phyloP scores from a whole-genome alignment of 768 basidiomycete species.

The Tulasnella calospora region DNA sequence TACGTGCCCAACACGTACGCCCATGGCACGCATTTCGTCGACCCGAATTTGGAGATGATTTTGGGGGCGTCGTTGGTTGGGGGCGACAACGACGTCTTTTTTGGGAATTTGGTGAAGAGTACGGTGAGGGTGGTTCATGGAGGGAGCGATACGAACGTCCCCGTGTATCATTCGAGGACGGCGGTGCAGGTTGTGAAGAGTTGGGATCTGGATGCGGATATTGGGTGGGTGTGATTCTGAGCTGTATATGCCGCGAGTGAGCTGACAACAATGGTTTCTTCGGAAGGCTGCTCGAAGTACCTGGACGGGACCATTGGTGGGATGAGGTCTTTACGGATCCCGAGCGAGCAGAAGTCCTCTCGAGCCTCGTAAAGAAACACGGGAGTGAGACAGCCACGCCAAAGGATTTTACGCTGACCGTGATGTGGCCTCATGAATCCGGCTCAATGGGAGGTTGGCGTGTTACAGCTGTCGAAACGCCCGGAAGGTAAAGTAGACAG shows the following conservation, averaged over 20 bases:
- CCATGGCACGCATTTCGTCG: slow-evolving; percentile 70
- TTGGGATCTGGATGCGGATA: slow-evolving; percentile 51
- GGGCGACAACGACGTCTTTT: slow-evolving; percentile 83
- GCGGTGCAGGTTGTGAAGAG: slow-evolving; percentile 53
- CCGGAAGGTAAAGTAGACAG: slow-evolving; percentile 22
- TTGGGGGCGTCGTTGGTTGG: slow-evolving; percentile 69
- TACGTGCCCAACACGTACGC: slow-evolving; percentile 73
- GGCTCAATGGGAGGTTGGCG: slow-evolving; percentile 27
- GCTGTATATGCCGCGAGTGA: background rate
- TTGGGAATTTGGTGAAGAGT: slow-evolving; percentile 67
- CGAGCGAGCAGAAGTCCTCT: background rate
- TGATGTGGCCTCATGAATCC: slow-evolving; percentile 26
- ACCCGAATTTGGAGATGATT: slow-evolving; percentile 66
- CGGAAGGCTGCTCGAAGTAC: slow-evolving; percentile 19
- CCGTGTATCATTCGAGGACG: slow-evolving; percentile 77
- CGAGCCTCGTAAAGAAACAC: background rate
- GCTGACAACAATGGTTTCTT: background rate
- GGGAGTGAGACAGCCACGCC: background rate
- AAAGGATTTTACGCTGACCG: slow-evolving; percentile 26
- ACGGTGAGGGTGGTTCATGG: slow-evolving; percentile 76
- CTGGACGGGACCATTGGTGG: slow-evolving; percentile 27
- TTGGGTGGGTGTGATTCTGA: slow-evolving; percentile 44
- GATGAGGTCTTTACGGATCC: slow-evolving; percentile 23
- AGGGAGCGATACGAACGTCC: slow-evolving; percentile 79
- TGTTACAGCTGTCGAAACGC: background rate